Conservation (phyloP, 2,329 filamentous ascomycete genomes). For the Dothideomycetes sp. region DNA sequence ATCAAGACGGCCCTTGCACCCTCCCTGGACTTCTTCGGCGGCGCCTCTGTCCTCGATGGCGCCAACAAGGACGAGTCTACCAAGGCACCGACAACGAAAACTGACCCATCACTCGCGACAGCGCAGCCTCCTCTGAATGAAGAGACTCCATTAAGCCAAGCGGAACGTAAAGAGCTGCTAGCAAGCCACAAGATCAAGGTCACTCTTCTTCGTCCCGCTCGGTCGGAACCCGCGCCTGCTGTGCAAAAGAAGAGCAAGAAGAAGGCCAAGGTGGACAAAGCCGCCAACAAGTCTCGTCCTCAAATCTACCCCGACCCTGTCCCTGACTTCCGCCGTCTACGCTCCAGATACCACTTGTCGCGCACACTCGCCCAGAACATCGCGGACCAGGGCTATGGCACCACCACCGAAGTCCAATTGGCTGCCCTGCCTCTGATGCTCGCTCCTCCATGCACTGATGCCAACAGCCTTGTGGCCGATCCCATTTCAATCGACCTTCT, state of each 20-base stretch:
- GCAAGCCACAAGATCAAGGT: conserved; percentile 77
- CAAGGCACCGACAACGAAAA: too few species aligned
- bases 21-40: conserved; percentile 34
- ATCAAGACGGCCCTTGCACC: conserved; percentile 14
- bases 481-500: conserved; percentile 54
- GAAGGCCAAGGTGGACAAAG: conserved; percentile 20
- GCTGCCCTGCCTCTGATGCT: conserved; percentile 73
- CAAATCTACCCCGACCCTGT: conserved; percentile 72
- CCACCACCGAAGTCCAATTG: conserved; percentile 91
- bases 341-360: conserved; percentile 61
- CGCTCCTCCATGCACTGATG: conserved; percentile 10
- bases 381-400: conserved; percentile 67
- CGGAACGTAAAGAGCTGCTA: conserved; percentile 63
- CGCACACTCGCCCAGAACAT: conserved; percentile 67
- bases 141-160: conserved; percentile 43
- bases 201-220: conserved; percentile 50
- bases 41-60: conserved; percentile 5
- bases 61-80: too few species aligned
- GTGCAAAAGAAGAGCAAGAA: conserved; percentile 31
- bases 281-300: conserved; percentile 36
- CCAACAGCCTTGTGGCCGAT: conserved; percentile 14
- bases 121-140: too few species aligned
- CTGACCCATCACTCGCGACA: too few species aligned
- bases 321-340: conserved; percentile 62
- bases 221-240: conserved; percentile 9